Conservation (phyloP, 768 basidiomycete species). For the Suillus decipiens region DNA sequence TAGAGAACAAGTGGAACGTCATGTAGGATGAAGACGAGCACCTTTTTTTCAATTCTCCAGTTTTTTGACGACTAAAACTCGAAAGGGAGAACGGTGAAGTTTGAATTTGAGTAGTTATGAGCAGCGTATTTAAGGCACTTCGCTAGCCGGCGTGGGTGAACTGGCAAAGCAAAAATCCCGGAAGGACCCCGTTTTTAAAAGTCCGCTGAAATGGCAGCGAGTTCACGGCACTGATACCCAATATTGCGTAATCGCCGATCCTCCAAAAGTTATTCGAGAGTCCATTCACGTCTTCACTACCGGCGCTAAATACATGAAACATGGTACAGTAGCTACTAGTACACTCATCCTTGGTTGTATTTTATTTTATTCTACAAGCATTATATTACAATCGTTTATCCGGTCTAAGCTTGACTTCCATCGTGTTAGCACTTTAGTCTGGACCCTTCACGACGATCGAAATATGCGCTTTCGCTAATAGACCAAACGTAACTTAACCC, state of each 20-base stretch:
- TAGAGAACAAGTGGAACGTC: constrained; percentile 18
- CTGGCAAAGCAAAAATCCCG: constrained; percentile 33
- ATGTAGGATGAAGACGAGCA: constrained; percentile 29
- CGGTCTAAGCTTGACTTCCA: background rate
- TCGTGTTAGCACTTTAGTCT: background rate
- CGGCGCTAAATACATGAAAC: too few relatives aligned
- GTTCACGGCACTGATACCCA: constrained; percentile 3
- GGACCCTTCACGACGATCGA: constrained; percentile 6
- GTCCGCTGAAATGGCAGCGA: constrained; percentile 24
- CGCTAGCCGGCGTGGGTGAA: constrained; percentile 37
- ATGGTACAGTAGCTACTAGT: background rate
- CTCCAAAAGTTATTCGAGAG: background rate
- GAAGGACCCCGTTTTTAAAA: constrained; percentile 37
- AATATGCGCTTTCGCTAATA: background rate
- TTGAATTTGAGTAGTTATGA: constrained; percentile 30
- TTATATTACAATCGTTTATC: background rate
- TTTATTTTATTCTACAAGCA: background rate
- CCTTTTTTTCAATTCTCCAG: constrained; percentile 45
- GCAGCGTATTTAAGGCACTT: constrained; percentile 43
- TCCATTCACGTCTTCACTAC: background rate
- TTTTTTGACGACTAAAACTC: constrained; percentile 32
- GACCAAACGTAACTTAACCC: background rate
- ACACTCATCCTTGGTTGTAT: too few relatives aligned
- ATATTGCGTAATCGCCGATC: constrained; percentile 30
- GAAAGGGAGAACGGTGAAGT: constrained; percentile 32